phyloP scores from a whole-genome alignment of 495 filamentous ascomycete genomes.

The Daldinia grandis region DNA sequence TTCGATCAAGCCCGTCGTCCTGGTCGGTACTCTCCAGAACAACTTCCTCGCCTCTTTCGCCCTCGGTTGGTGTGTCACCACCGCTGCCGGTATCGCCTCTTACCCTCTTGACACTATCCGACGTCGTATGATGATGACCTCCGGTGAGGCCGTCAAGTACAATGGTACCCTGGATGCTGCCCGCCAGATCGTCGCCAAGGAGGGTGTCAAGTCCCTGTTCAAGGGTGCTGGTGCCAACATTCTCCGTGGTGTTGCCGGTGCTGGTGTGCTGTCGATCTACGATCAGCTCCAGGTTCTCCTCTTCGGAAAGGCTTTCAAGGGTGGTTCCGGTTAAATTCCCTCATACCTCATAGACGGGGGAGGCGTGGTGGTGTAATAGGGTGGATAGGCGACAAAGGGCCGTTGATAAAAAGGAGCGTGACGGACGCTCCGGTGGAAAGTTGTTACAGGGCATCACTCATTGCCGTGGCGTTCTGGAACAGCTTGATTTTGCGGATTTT shows the following conservation, averaged over 20 bases:
- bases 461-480: constrained; percentile 58
- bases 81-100: constrained; percentile 99
- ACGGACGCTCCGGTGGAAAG: constrained; percentile 48
- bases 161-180: constrained; percentile 91
- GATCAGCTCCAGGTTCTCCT: constrained; percentile 98
- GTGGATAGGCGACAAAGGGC: constrained; percentile 41
- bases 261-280: constrained; percentile 99
- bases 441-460: constrained; percentile 53
- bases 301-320: constrained; percentile 99
- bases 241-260: constrained; percentile 99
- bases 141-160: constrained; percentile 99
- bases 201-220: constrained; percentile 98
- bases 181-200: constrained; percentile 93
- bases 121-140: constrained; percentile 99
- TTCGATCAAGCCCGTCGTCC: constrained; percentile 98
- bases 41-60: constrained; percentile 99
- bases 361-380: constrained; percentile 45
- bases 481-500: constrained; percentile 49
- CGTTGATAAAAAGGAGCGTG: constrained; percentile 48
- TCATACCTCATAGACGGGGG: constrained; percentile 46
- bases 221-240: constrained; percentile 99
- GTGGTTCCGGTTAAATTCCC: constrained; percentile 76
- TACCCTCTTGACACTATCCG: constrained; percentile 99
- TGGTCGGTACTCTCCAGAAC: constrained; percentile 89
- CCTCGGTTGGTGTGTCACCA: constrained; percentile 99